phyloP scores from a whole-genome alignment of 495 filamentous ascomycete species.

The Parathielavia appendiculata region DNA sequence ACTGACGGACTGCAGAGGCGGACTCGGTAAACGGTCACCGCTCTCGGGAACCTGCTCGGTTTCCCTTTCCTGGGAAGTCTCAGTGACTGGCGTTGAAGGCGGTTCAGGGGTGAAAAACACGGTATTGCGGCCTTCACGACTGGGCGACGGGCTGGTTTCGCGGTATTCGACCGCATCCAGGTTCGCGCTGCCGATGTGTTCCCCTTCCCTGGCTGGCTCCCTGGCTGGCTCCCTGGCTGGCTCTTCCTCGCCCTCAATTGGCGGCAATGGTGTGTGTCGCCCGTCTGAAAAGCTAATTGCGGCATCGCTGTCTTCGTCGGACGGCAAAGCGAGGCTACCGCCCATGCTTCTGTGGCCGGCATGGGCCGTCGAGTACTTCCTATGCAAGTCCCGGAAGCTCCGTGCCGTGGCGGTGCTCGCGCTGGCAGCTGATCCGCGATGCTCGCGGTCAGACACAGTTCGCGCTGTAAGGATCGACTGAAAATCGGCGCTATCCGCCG shows the following conservation, averaged over 20 bases:
- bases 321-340: slow-evolving; percentile 38
- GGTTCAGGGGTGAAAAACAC: slow-evolving; percentile 44
- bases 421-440: slow-evolving; percentile 51
- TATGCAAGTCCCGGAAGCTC: slow-evolving; percentile 51
- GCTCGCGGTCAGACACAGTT: slow-evolving; percentile 32
- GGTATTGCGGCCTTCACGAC: slow-evolving; percentile 30
- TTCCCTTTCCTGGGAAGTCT: slow-evolving; percentile 17
- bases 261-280: slow-evolving; percentile 48
- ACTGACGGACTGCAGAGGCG: slow-evolving; percentile 36
- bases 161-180: slow-evolving; percentile 13
- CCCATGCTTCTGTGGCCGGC: slow-evolving; percentile 24
- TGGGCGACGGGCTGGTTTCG: slow-evolving; percentile 26
- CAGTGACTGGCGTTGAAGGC: slow-evolving; percentile 31
- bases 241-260: slow-evolving; percentile 43
- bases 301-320: slow-evolving; percentile 53
- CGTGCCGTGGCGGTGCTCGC: slow-evolving; percentile 52
- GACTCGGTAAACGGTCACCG: slow-evolving; percentile 34
- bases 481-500: slow-evolving; percentile 26
- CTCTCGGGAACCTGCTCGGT: slow-evolving; percentile 22
- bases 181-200: slow-evolving; percentile 13
- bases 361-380: slow-evolving; percentile 46
- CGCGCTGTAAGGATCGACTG: slow-evolving; percentile 30
- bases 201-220: too few relatives aligned
- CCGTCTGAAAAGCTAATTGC: slow-evolving; percentile 54
- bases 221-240: slow-evolving; percentile 2